A percentile compares a stretch with the other conserved stretches of the same genome.
These are phyloP conservation scores for Alternaria sp. DNA, from an alignment of 2,329 filamentous ascomycete genomes.

Conservation along the genomic window DNA sequence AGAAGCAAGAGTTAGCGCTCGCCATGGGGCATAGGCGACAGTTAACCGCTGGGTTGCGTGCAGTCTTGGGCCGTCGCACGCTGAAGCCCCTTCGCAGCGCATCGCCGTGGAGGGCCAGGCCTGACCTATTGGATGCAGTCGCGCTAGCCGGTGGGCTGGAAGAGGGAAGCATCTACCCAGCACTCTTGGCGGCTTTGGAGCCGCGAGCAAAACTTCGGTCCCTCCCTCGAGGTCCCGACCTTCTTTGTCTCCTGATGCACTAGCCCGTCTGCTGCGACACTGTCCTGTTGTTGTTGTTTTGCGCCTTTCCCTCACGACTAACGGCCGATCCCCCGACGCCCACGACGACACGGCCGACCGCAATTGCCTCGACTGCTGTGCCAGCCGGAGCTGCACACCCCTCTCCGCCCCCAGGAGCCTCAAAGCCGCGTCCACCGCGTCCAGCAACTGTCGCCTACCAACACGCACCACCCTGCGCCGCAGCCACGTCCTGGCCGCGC, in stretches of 20 bases:
- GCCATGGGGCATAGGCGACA: background rate
- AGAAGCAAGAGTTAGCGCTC: conserved; percentile 10
- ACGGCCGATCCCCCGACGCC: conserved; percentile 9
- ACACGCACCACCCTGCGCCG: conserved; percentile 3
- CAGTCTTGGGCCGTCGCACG: conserved; percentile 1
- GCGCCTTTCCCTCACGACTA: conserved; percentile 9
- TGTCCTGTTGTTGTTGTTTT: conserved; percentile 9
- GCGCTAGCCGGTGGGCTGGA: conserved; percentile 18
- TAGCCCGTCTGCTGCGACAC: conserved; percentile 5
- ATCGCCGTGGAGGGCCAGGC: conserved; percentile 13
- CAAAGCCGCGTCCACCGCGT: background rate
- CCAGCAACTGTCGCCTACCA: conserved; percentile 5
- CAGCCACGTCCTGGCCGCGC: conserved; percentile 12
- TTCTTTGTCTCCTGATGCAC: conserved; percentile 15
- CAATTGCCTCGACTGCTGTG: background rate
- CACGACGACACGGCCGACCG: conserved; percentile 1
- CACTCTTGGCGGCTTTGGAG: conserved; percentile 19
- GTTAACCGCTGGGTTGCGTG: conserved; percentile 6
- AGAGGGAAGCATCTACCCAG: conserved; percentile 13
- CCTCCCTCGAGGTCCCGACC: conserved; percentile 10
- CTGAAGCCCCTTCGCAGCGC: conserved; percentile 11
- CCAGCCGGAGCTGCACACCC: conserved; percentile 15
- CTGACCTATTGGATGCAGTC: conserved; percentile 17
- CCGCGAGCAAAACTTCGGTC: conserved; percentile 23
- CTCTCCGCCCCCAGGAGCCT: conserved; percentile 1